Percentiles rank a stretch among this genome's conserved stretches.
phyloP scores from a whole-genome alignment of 2,329 filamentous ascomycete species.

The Xylariaceae sp. region DNA sequence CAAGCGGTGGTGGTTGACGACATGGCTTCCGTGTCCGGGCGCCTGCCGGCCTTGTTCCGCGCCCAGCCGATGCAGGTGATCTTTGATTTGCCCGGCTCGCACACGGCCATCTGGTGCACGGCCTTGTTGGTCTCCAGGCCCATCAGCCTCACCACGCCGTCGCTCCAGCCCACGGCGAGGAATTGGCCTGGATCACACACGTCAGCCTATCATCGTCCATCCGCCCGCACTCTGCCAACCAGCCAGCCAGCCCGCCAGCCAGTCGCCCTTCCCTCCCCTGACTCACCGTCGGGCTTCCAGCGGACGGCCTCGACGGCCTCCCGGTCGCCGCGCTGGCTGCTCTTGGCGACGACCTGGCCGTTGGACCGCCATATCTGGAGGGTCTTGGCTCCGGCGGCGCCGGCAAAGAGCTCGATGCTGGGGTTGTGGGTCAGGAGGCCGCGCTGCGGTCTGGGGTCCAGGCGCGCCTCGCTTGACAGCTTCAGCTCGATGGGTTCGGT shows the following conservation, averaged over 20 bases:
- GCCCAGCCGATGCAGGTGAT: conserved; percentile 50
- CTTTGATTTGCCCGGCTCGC: conserved; percentile 32
- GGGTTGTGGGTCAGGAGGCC: conserved; percentile 69
- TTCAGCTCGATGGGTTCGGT: conserved; percentile 29
- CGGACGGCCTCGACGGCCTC: conserved; percentile 41
- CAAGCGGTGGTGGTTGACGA: conserved; percentile 19
- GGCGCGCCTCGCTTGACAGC: conserved; percentile 49
- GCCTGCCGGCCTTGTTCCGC: conserved; percentile 33
- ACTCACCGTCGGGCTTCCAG: conserved; percentile 63
- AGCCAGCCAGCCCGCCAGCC: no score
- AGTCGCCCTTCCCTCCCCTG: no score
- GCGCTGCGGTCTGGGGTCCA: conserved; percentile 46
- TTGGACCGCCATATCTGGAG: conserved; percentile 73
- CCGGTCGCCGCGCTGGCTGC: conserved; percentile 35
- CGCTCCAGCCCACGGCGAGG: conserved; percentile 76
- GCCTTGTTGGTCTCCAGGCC: conserved; percentile 76
- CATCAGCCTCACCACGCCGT: conserved; percentile 69
- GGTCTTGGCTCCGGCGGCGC: conserved; percentile 60
- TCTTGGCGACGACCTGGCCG: conserved; percentile 56
- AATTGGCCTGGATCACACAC: conserved; percentile 52
- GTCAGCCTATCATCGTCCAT: neutral
- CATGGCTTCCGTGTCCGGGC: conserved; percentile 8
- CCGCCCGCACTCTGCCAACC: neutral
- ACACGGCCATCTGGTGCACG: conserved; percentile 61
- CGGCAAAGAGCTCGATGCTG: conserved; percentile 73